phyloP scores from a whole-genome alignment of 2,329 filamentous ascomycete species.

The Ambrosiella xylebori region DNA sequence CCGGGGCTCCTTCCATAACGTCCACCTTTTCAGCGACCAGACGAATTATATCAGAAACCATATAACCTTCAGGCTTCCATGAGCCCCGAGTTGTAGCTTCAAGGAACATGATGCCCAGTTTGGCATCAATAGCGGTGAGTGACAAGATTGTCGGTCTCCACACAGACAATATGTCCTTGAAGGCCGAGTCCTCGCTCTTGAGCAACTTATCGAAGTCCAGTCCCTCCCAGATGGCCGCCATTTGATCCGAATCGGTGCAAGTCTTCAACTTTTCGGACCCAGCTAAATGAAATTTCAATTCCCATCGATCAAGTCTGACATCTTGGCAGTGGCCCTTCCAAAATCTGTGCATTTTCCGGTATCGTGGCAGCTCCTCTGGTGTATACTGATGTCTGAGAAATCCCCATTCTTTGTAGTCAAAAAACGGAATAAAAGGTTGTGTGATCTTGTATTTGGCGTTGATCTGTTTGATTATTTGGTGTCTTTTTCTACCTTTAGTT shows the following conservation, averaged over 20 bases:
- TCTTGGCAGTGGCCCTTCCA: slow-evolving; percentile 14
- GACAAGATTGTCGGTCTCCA: slow-evolving; percentile 6
- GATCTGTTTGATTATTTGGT: slow-evolving; percentile 4
- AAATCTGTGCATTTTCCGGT: slow-evolving; percentile 6
- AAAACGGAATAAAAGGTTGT: slow-evolving; percentile 9
- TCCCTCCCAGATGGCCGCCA: slow-evolving; percentile 21
- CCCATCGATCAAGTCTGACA: background rate
- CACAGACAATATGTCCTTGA: slow-evolving; percentile 1
- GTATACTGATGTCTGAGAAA: slow-evolving; percentile 12
- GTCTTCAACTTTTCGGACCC: background rate
- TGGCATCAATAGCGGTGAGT: background rate
- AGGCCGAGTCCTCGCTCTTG: background rate
- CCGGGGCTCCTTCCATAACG: background rate
- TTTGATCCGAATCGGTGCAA: slow-evolving; percentile 15
- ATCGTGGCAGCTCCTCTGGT: background rate
- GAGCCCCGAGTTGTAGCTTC: slow-evolving; percentile 9
- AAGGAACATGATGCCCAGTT: slow-evolving; percentile 11
- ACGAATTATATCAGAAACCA: slow-evolving; percentile 9
- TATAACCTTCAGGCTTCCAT: slow-evolving; percentile 9
- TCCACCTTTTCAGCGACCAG: background rate
- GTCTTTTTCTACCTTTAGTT: slow-evolving; percentile 1
- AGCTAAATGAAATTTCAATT: background rate
- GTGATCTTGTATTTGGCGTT: background rate
- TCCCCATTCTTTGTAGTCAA: slow-evolving; percentile 12
- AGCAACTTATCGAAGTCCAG: slow-evolving; percentile 14